Evolutionary conservation across 805 yeast genomes (phyloP), one percentile per base, ranked within the genome.

Genomic region (Candida krabiensis): DNA sequence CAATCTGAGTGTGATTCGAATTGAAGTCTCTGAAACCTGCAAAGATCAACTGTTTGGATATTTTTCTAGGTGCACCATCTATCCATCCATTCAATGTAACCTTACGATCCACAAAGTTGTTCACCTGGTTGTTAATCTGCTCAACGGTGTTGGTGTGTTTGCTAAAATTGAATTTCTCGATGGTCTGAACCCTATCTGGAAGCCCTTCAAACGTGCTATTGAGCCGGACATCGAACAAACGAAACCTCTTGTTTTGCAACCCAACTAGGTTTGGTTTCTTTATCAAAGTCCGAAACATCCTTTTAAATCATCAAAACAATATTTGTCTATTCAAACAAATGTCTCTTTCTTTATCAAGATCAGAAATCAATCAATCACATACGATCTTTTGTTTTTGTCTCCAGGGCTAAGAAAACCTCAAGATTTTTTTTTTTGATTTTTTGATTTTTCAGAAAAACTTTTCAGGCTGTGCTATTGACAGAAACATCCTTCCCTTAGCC

Each of bases 31-130:
- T 70, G 11, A 91, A 62, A 19, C 74, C 77, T 2, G 84, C 93
- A 67, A 93, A 91, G 1, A 77, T 71, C 33, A 86, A 66, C 9
- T 63, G 63, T 36, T 78, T 79, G 3, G 91, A 80, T 37, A 86
- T 66, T 37, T 79, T 77, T 37, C 83, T 72, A 0, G 96, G 93
- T 47, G 82, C 80, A 16, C 75, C 69, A 52, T 87, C 79, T 13
- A 91, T 73, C 88, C 96, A 93, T 0, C 99, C 98, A 46, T 86
- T 78, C 6, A 91, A 47, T 0, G 73, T 68, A 2, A 83, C 73
- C 11, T 59, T 49, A 9, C 47, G 16, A 9, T 43, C 37, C 6
- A 54, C 14, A 9, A 46, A 28, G 3, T 28, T 13, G 2, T 31
- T 31, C 13, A 44, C 21, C 3, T 37, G 18, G 2, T 22, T 9